A percentile compares a stretch with the other conserved stretches of the same genome.
These are phyloP conservation scores for Ogataea pilisensis DNA, from an alignment of 805 yeast genomes.

Conservation along the genomic window DNA sequence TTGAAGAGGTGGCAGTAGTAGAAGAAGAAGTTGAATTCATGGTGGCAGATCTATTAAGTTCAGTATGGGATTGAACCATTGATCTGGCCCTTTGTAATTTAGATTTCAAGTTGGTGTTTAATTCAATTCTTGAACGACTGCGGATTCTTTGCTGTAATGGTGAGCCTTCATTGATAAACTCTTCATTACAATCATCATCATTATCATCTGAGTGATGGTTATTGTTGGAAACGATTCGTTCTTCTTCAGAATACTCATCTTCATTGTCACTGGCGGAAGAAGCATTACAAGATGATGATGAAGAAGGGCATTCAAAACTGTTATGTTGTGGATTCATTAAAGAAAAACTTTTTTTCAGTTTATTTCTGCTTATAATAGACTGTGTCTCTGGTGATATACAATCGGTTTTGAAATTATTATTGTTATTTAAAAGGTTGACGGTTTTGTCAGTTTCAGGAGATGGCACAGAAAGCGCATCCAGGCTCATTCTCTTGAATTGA, in stretches of 20 bases:
- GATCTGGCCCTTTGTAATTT: conserved; percentile 28
- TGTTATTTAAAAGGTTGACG: not conserved
- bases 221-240: not conserved
- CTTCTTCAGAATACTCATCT: conserved; percentile 6
- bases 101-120: conserved; percentile 15
- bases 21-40: not conserved
- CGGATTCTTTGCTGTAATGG: conserved; percentile 33
- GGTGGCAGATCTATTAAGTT: conserved; percentile 2
- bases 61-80: conserved; percentile 15
- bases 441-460: conserved; percentile 9
- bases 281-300: conserved; percentile 10
- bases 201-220: not conserved
- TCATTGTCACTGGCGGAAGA: conserved; percentile 18
- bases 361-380: conserved; percentile 15
- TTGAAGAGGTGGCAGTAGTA: no score
- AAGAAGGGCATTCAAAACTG: conserved; percentile 12
- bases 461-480: conserved; percentile 13
- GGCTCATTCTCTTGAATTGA: conserved; percentile 10
- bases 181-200: conserved; percentile 9
- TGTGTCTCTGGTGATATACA: conserved; percentile 19
- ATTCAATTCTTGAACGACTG: conserved; percentile 12
- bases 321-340: conserved; percentile 20
- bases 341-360: conserved; percentile 22
- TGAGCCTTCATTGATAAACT: conserved; percentile 30
- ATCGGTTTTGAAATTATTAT: not conserved